Percentiles rank a stretch among this genome's conserved stretches.
phyloP scores from a whole-genome alignment of 2,329 filamentous ascomycete genomes.

The Xylariaceae sp. region DNA sequence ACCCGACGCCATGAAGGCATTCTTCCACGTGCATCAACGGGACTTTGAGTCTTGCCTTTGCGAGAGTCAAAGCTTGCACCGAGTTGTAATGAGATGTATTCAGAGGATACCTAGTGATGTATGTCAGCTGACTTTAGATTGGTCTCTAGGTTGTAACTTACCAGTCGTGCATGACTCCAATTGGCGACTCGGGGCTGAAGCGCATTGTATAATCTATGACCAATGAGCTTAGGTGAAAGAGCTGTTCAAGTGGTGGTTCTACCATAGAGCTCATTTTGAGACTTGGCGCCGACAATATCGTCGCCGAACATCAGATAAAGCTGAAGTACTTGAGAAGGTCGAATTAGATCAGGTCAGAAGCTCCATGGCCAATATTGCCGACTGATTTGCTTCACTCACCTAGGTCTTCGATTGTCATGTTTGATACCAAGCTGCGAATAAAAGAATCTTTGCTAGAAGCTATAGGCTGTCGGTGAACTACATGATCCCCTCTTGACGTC shows the following conservation, averaged over 20 bases:
- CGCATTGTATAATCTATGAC: conserved; percentile 32
- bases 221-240: conserved; percentile 6
- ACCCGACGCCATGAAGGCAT: conserved; percentile 42
- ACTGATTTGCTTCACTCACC: conserved; percentile 19
- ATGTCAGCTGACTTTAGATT: neutral
- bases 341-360: conserved; percentile 2
- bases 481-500: neutral
- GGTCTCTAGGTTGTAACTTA: conserved; percentile 8
- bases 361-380: too few relatives aligned
- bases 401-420: conserved; percentile 33
- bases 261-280: conserved; percentile 37
- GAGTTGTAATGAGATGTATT: conserved; percentile 41
- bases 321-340: conserved; percentile 33
- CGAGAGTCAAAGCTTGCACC: conserved; percentile 35
- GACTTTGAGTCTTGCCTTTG: conserved; percentile 36
- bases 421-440: conserved; percentile 26
- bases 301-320: conserved; percentile 42
- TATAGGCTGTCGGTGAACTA: neutral
- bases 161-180: conserved; percentile 42
- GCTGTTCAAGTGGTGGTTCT: neutral
- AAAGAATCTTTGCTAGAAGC: conserved; percentile 22
- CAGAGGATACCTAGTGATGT: conserved; percentile 33
- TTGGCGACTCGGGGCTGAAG: conserved; percentile 34
- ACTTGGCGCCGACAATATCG: conserved; percentile 37
- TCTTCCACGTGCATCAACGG: conserved; percentile 42